phyloP scores from a whole-genome alignment of 805 yeast species.

The Kregervanrija pseudodelftensis region DNA sequence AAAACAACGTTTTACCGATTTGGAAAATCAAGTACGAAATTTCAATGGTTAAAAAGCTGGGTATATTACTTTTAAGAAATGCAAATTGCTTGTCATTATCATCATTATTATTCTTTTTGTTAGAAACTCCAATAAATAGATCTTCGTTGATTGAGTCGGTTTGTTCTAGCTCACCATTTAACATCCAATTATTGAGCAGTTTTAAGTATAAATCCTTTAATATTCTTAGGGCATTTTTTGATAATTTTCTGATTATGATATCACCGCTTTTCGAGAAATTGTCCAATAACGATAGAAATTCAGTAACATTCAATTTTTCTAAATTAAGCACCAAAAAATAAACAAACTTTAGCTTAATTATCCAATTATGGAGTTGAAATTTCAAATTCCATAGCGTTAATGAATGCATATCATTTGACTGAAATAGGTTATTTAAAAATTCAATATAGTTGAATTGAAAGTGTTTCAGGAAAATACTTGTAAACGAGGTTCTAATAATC shows the following conservation, averaged over 20 bases:
- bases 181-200: constrained; percentile 58
- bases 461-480: constrained; percentile 1
- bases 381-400: constrained; percentile 1
- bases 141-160: constrained; percentile 42
- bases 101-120: not conserved
- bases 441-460: constrained; percentile 4
- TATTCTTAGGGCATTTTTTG: constrained; percentile 37
- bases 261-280: constrained; percentile 61
- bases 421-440: constrained; percentile 1
- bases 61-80: constrained; percentile 30
- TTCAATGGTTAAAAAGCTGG: constrained; percentile 35
- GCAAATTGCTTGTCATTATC: not conserved
- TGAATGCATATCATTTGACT: not conserved
- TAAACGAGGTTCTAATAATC: not conserved
- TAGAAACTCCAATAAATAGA: constrained; percentile 41
- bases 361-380: constrained; percentile 40
- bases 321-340: constrained; percentile 34
- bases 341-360: constrained; percentile 52
- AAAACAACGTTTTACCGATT: constrained; percentile 67
- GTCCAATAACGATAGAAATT: constrained; percentile 47
- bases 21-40: constrained; percentile 44
- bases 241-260: constrained; percentile 33
- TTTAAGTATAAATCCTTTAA: constrained; percentile 55
- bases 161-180: constrained; percentile 48
- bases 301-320: constrained; percentile 33